phyloP scores from a whole-genome alignment of 164 flowering plant species.

The Sedum album region DNA sequence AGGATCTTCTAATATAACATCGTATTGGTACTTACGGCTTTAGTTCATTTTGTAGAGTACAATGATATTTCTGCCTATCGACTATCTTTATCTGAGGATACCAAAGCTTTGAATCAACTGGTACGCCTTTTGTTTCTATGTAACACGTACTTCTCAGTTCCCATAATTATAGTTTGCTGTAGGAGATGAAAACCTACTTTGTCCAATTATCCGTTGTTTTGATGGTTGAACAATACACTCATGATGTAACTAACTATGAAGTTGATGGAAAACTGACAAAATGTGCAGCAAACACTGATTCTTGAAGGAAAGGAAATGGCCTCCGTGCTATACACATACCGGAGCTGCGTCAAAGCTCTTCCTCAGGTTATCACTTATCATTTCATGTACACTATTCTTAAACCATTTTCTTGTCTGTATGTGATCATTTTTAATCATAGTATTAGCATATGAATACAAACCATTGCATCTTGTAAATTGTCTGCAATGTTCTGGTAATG shows the following conservation, averaged over 20 bases:
- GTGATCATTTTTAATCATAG: not conserved
- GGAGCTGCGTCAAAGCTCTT: conserved; percentile 98
- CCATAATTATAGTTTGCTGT: not conserved
- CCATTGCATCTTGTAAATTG: not conserved
- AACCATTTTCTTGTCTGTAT: not conserved
- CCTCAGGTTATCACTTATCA: conserved; percentile 60
- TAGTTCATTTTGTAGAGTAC: conserved; percentile 48
- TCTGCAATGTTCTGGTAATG: not conserved
- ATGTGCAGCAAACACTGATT: conserved; percentile 64
- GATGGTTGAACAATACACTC: not conserved
- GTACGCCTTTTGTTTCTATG: conserved; percentile 24
- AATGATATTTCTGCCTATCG: conserved; percentile 94
- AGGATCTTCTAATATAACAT: not conserved
- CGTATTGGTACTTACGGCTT: not conserved
- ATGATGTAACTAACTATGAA: not conserved
- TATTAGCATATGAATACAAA: not conserved
- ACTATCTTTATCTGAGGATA: conserved; percentile 82
- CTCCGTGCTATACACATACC: conserved; percentile 89
- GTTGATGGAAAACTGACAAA: not conserved
- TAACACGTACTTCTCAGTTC: conserved; percentile 1
- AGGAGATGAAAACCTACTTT: not conserved
- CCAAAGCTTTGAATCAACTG: conserved; percentile 92
- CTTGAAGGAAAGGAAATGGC: conserved; percentile 97
- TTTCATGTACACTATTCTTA: not conserved
- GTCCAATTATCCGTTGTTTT: not conserved